These are phyloP conservation scores for Fusarium sterilihyphosum DNA, from an alignment of 2,329 filamentous ascomycete species.

Conservation along the genomic window DNA sequence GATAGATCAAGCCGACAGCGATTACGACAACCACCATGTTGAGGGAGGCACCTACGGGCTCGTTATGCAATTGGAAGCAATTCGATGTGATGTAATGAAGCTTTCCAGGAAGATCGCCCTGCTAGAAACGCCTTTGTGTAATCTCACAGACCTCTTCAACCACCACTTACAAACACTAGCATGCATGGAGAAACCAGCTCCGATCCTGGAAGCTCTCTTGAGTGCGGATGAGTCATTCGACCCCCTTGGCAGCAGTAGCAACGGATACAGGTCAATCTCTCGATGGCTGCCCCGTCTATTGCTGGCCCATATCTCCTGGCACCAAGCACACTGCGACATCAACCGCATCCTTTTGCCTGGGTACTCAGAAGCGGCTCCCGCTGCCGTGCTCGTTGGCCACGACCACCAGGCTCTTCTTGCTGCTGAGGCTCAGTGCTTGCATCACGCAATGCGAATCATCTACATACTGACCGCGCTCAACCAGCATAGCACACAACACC, in stretches of 20 bases:
- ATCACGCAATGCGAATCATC: neutral
- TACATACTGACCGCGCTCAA: neutral
- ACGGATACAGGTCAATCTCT: neutral
- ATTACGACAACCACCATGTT: accelerated
- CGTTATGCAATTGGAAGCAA: neutral
- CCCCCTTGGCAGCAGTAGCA: neutral
- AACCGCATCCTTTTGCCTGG: neutral
- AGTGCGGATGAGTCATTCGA: neutral
- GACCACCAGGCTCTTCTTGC: neutral
- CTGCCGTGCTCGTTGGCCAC: neutral
- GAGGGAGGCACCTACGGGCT: neutral
- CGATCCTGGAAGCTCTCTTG: neutral
- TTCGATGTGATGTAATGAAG: neutral
- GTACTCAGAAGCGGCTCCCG: neutral
- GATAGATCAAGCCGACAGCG: neutral
- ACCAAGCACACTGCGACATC: neutral
- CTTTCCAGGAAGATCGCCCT: neutral
- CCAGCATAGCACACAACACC: neutral
- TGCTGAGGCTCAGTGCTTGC: neutral
- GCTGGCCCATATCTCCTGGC: neutral
- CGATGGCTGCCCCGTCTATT: neutral
- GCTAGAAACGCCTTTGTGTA: neutral
- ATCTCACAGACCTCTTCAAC: neutral
- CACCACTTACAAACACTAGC: neutral
- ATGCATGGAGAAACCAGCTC: neutral